Evolutionary conservation across 371 early-diverging fungal genomes (phyloP).

Genomic region (Circinella minor): DNA sequence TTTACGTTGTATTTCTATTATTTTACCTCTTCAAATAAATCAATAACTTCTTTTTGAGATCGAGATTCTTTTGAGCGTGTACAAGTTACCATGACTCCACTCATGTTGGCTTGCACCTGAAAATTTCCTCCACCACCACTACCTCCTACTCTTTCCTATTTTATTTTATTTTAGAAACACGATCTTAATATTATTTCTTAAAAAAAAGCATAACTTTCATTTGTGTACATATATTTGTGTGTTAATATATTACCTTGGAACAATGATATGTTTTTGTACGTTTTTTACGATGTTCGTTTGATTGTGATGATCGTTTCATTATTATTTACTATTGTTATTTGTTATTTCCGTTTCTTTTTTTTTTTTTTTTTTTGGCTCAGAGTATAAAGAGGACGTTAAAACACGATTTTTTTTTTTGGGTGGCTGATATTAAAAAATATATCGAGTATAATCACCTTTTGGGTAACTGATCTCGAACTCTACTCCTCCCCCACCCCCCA

Average conservation of each 20-base stretch:
- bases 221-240: too few species aligned
- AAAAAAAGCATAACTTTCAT: background rate
- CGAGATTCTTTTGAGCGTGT: constrained; percentile 59
- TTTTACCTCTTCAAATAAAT: constrained; percentile 62
- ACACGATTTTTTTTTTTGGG: background rate
- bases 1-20: background rate
- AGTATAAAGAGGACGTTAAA: too few species aligned
- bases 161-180: background rate
- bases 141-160: constrained; percentile 22
- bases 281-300: constrained; percentile 10
- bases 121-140: constrained; percentile 34
- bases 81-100: constrained; percentile 71
- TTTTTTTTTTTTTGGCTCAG: too few species aligned
- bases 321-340: too few species aligned
- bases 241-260: constrained; percentile 20
- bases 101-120: constrained; percentile 61
- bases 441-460: too few species aligned
- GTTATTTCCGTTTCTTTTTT: background rate
- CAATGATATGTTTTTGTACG: constrained; percentile 26
- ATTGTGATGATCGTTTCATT: constrained; percentile 1
- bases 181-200: too few species aligned
- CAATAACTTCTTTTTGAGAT: constrained; percentile 62
- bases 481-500: too few species aligned
- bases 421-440: background rate
- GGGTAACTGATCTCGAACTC: too few species aligned